These are phyloP conservation scores for Suhomyces emberorum DNA, from an alignment of 805 yeast genomes.

Conservation along the genomic window DNA sequence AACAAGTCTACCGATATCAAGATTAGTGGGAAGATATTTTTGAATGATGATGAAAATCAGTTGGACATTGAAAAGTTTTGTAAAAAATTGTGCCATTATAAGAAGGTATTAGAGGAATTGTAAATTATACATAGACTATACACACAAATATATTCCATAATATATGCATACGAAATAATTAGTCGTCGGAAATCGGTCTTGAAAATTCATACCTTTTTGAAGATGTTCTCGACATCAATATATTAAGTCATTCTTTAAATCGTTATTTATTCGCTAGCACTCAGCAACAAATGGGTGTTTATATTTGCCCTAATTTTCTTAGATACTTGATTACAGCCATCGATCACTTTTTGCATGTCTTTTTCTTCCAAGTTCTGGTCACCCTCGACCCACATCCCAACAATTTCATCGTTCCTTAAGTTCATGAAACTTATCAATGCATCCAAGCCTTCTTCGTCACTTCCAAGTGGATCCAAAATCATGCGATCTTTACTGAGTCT, in stretches of 20 bases:
- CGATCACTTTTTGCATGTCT: slow-evolving; percentile 27
- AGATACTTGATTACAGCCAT: slow-evolving; percentile 45
- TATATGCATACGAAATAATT: no score
- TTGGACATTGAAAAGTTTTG: slow-evolving; percentile 18
- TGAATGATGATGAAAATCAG: slow-evolving; percentile 16
- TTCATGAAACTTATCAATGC: slow-evolving; percentile 50
- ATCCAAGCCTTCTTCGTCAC: slow-evolving; percentile 24
- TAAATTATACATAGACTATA: no score
- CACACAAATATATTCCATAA: no score
- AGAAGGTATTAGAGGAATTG: slow-evolving; percentile 22
- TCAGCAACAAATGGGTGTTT: slow-evolving; percentile 39
- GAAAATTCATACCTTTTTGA: no score
- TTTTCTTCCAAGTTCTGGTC: slow-evolving; percentile 22
- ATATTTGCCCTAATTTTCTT: slow-evolving; percentile 41
- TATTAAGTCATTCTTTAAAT: no score
- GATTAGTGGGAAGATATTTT: slow-evolving; percentile 37
- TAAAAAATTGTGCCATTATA: slow-evolving; percentile 21
- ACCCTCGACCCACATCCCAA: slow-evolving; percentile 55
- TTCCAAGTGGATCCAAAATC: slow-evolving; percentile 17
- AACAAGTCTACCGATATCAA: slow-evolving; percentile 22
- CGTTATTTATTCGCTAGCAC: no score
- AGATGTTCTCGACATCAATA: no score
- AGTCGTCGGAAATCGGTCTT: no score
- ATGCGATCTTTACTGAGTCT: slow-evolving; percentile 12
- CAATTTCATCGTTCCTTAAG: slow-evolving; percentile 53